Evolutionary conservation across 371 early-diverging fungal species (phyloP).

Genomic region (Saksenaea vasiformis): DNA sequence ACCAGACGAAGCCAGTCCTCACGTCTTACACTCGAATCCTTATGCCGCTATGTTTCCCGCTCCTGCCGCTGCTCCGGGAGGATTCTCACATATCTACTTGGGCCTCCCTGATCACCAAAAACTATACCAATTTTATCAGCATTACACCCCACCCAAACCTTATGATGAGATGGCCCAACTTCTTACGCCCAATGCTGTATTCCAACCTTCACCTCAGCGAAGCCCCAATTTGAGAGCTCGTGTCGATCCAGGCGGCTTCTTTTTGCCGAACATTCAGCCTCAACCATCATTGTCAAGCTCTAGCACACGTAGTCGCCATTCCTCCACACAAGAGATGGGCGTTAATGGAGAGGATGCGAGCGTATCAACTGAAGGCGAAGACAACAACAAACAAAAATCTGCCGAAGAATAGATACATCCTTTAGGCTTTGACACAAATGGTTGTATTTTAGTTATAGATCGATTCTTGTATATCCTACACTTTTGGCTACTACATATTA

Average conservation of each 20-base stretch:
- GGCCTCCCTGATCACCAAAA: conserved; percentile 34
- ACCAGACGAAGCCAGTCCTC: conserved; percentile 9
- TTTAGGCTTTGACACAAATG: neutral
- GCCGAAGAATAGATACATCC: neutral
- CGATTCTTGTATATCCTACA: too few species aligned
- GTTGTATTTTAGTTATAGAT: neutral
- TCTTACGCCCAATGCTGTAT: conserved; percentile 20
- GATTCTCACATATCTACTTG: conserved; percentile 14
- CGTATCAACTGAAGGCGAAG: neutral
- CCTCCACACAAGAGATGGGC: neutral
- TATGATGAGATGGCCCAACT: conserved; percentile 39
- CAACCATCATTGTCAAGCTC: neutral
- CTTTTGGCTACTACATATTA: too few species aligned
- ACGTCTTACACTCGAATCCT: neutral
- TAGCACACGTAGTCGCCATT: neutral
- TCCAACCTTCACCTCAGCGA: conserved; percentile 11
- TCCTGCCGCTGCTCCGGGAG: conserved; percentile 2
- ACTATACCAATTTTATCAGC: conserved; percentile 43
- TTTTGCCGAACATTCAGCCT: conserved; percentile 7
- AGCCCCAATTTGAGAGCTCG: conserved; percentile 14
- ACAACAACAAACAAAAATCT: neutral
- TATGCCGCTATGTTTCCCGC: neutral
- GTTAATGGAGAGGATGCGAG: neutral
- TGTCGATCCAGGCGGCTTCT: conserved; percentile 21
- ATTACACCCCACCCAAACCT: conserved; percentile 37